Conservation (phyloP, 495 filamentous ascomycete species). For the Penicillium longicatenatum region DNA sequence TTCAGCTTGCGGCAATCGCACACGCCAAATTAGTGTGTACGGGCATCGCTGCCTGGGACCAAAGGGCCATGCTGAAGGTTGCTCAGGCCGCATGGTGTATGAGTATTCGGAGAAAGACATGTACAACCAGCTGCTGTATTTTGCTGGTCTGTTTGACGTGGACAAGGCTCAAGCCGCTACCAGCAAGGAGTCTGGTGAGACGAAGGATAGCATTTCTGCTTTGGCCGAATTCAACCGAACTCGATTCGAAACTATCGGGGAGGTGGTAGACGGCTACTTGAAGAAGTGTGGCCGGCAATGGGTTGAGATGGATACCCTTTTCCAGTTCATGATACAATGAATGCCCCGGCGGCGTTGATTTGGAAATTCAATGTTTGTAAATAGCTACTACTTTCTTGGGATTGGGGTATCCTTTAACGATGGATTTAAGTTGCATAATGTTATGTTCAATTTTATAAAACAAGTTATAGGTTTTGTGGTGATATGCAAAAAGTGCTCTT, state of each 20-base stretch:
- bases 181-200: conserved; percentile 45
- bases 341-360: conserved; percentile 23
- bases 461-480: no score
- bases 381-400: conserved; percentile 21
- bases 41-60: conserved; percentile 88
- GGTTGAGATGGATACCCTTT: conserved; percentile 94
- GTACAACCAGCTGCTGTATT: conserved; percentile 94
- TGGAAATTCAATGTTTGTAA: conserved; percentile 24
- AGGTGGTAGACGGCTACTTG: conserved; percentile 82
- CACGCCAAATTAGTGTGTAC: conserved; percentile 88
- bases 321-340: conserved; percentile 63
- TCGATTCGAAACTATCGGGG: conserved; percentile 73
- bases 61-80: conserved; percentile 76
- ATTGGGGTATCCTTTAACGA: conserved; percentile 8
- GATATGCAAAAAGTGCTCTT: background rate
- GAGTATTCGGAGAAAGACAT: conserved; percentile 85
- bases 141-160: conserved; percentile 82
- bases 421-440: conserved; percentile 25
- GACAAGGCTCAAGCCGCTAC: conserved; percentile 68
- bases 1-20: conserved; percentile 79
- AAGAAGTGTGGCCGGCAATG: conserved; percentile 92
- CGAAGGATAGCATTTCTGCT: conserved; percentile 63
- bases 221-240: conserved; percentile 78
- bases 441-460: conserved; percentile 1
- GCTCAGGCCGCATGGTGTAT: conserved; percentile 84